These are phyloP conservation scores for Coemansia sp. DNA, from an alignment of 192 early-diverging fungal species.

Conservation along the genomic window DNA sequence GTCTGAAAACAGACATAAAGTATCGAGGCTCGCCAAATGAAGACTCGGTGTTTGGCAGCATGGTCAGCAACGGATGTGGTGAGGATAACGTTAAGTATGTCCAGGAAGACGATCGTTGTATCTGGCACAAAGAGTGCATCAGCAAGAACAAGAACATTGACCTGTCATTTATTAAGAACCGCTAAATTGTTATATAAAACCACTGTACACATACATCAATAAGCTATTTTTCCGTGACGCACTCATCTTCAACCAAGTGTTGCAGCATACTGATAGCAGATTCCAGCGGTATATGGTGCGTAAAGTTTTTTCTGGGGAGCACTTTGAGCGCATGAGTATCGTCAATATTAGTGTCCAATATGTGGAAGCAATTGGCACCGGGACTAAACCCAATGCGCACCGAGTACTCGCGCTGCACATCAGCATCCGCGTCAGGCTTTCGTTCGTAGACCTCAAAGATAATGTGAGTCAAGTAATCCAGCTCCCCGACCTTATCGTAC, in stretches of 20 bases:
- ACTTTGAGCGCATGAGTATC: slow-evolving; percentile 78
- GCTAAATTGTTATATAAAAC: slow-evolving; percentile 7
- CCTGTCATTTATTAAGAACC: slow-evolving; percentile 38
- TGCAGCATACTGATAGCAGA: slow-evolving; percentile 64
- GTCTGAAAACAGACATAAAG: slow-evolving; percentile 23
- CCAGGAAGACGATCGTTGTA: slow-evolving; percentile 36
- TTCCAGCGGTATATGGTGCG: slow-evolving; percentile 78
- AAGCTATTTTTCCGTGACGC: no score
- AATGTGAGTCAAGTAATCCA: slow-evolving; percentile 97
- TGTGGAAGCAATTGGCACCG: slow-evolving; percentile 86
- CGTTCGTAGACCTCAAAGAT: slow-evolving; percentile 96
- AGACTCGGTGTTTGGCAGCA: slow-evolving; percentile 47
- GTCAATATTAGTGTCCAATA: slow-evolving; percentile 87
- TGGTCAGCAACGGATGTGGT: slow-evolving; percentile 45
- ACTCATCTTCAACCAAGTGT: slow-evolving; percentile 52
- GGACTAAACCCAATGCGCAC: slow-evolving; percentile 86
- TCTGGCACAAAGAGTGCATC: slow-evolving; percentile 45
- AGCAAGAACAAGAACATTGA: slow-evolving; percentile 51
- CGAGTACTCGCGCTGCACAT: slow-evolving; percentile 72
- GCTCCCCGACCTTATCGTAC: slow-evolving; percentile 70
- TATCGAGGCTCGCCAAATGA: slow-evolving; percentile 36
- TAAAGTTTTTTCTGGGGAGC: slow-evolving; percentile 83
- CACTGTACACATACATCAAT: no score
- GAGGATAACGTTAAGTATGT: slow-evolving; percentile 27
- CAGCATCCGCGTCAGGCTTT: slow-evolving; percentile 53